Evolutionary conservation across 805 yeast genomes (phyloP).

Genomic region (Lipomyces anomalus): DNA sequence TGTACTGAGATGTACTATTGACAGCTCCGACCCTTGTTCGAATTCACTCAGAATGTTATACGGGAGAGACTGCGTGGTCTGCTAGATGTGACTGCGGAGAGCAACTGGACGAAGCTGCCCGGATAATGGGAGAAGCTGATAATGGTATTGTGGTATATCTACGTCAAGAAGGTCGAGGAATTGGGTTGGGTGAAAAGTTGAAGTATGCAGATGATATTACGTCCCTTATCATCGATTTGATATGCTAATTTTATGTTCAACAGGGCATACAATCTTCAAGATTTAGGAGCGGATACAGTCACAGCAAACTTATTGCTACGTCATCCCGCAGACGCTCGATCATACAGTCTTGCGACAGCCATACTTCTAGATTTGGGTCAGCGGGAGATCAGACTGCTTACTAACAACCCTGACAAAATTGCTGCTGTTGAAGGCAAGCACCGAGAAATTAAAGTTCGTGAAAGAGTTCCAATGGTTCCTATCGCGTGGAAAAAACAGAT

Average conservation of each 20-base stretch:
- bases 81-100: conserved; percentile 99
- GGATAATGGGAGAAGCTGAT: conserved; percentile 79
- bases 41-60: conserved; percentile 95
- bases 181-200: conserved; percentile 94
- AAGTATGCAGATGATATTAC: conserved; percentile 36
- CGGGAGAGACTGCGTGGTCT: conserved; percentile 99
- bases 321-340: conserved; percentile 98
- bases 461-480: conserved; percentile 96
- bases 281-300: conserved; percentile 96
- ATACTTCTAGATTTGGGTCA: conserved; percentile 79
- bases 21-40: conserved; percentile 51
- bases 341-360: conserved; percentile 89
- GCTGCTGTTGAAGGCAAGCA: conserved; percentile 88
- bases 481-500: conserved; percentile 70
- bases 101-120: conserved; percentile 96
- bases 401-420: conserved; percentile 95
- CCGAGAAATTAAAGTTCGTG: conserved; percentile 65
- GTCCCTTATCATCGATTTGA: background rate
- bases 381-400: conserved; percentile 63
- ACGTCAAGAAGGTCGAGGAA: conserved; percentile 98
- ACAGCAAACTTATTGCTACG: conserved; percentile 87
- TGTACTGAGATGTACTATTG: background rate
- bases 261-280: conserved; percentile 87
- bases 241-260: background rate
- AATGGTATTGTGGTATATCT: conserved; percentile 92